Percentiles rank a stretch among this genome's conserved stretches.
Evolutionary conservation across 352 stramenopile species (phyloP).

Genomic region (Nothophytophthora sp.): DNA sequence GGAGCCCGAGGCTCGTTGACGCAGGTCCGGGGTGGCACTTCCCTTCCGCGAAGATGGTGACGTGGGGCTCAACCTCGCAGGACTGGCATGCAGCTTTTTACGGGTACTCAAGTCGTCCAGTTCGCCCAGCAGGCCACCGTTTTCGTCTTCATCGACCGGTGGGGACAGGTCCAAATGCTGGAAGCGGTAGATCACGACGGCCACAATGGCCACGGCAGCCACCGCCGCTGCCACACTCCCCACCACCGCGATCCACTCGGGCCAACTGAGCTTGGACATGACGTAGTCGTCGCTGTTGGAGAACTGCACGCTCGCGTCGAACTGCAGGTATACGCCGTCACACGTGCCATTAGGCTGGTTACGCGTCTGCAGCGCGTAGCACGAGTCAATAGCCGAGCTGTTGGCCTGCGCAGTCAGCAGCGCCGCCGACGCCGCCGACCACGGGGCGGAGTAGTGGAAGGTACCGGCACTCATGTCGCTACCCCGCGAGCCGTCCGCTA

Average conservation of each 20-base stretch:
- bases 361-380: slow-evolving; percentile 73
- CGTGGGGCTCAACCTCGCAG: slow-evolving; percentile 14
- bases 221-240: slow-evolving; percentile 58
- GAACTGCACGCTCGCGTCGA: slow-evolving; percentile 58
- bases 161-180: slow-evolving; percentile 25
- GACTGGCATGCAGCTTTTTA: slow-evolving; percentile 7
- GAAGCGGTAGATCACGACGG: slow-evolving; percentile 51
- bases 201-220: slow-evolving; percentile 41
- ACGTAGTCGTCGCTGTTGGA: slow-evolving; percentile 59
- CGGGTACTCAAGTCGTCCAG: slow-evolving; percentile 22
- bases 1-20: slow-evolving; percentile 20
- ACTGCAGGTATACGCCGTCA: slow-evolving; percentile 69
- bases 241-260: slow-evolving; percentile 54
- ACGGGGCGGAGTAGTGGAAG: slow-evolving; percentile 60
- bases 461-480: slow-evolving; percentile 64
- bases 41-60: slow-evolving; percentile 16
- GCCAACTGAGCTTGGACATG: slow-evolving; percentile 54
- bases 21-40: slow-evolving; percentile 15
- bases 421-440: slow-evolving; percentile 11
- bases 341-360: slow-evolving; percentile 64
- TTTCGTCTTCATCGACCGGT: slow-evolving; percentile 21
- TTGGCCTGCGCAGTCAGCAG: slow-evolving; percentile 31
- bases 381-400: slow-evolving; percentile 47
- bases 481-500: slow-evolving; percentile 70
- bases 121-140: slow-evolving; percentile 37